Evolutionary conservation across 2,329 filamentous ascomycete species (phyloP), one percentile per base, ranked within the genome.

Genomic region (Graphilbum fragrans): DNA sequence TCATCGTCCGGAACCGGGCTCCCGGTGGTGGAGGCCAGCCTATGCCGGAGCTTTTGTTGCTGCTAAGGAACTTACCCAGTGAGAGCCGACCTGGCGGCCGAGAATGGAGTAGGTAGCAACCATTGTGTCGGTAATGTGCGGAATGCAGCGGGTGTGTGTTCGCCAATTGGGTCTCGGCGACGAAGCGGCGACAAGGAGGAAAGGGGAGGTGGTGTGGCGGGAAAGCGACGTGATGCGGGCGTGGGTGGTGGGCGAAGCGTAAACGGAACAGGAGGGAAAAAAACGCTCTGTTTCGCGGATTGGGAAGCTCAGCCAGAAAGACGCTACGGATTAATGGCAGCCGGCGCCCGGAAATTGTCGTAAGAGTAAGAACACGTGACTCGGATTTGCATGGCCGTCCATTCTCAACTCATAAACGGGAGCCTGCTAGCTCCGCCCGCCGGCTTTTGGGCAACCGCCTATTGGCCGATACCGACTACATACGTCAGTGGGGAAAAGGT

Each of bases 21-120:
- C 10, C 16, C 12, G 5, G 16, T 21, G 11, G 25, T n/a, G n/a
- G n/a, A n/a, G n/a, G n/a, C n/a, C n/a, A n/a, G n/a, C n/a, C 16
- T 18, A 16, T 21, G 18, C 35, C 20, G 21, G 25, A 35, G 37
- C 22, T 14, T 22, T 21, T 10, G 7, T 21, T 17, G 46, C 35
- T 45, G 27, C 41, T 19, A 3, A 4, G n/a, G 7, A 27, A 69
- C 74, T 56, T 53, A 78, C 74, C 62, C 74, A 67, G 65, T 77
- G 74, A 48, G 73, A 74, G 63, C 65, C 74, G 58, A 78, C 59
- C 60, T 76, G 67, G 57, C 65, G 67, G 63, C 74, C 74, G 58
- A 72, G 62, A 54, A 78, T 63, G 50, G 58, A 67, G 65, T 77
- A 78, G 52, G 59, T 62, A 49, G 59, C 56, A 51, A 65, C 64